A percentile compares a stretch with the other conserved stretches of the same genome.
These are phyloP conservation scores for Fimicolochytrium jonesii DNA, from an alignment of 192 early-diverging fungal genomes.

Conservation along the genomic window DNA sequence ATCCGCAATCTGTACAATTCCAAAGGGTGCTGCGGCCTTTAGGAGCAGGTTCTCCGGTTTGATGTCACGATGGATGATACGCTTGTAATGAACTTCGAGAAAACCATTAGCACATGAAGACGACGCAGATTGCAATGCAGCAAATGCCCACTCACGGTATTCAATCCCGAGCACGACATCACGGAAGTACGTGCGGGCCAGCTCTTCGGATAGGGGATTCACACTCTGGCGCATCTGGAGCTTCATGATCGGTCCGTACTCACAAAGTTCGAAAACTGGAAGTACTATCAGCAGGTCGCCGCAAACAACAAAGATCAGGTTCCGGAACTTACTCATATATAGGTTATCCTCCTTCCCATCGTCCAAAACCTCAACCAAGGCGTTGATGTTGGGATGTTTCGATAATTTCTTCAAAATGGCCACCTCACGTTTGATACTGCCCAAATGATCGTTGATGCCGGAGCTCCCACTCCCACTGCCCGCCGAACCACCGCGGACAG, in stretches of 20 bases:
- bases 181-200: constrained; percentile 52
- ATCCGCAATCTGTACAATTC: constrained; percentile 52
- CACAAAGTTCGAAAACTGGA: constrained; percentile 62
- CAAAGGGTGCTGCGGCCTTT: constrained; percentile 22
- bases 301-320: not conserved
- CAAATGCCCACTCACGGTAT: constrained; percentile 42
- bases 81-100: constrained; percentile 48
- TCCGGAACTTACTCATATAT: constrained; percentile 51
- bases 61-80: constrained; percentile 57
- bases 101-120: too few species aligned
- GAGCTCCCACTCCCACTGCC: constrained; percentile 3
- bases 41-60: constrained; percentile 58
- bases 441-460: constrained; percentile 21
- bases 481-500: not conserved
- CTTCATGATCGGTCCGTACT: constrained; percentile 54
- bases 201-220: constrained; percentile 42
- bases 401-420: constrained; percentile 59
- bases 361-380: constrained; percentile 56
- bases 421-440: constrained; percentile 45
- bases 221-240: constrained; percentile 35
- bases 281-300: constrained; percentile 1
- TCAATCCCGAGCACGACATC: constrained; percentile 58
- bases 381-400: constrained; percentile 57
- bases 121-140: not conserved
- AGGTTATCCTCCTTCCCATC: constrained; percentile 57